Evolutionary conservation across 768 basidiomycete species (phyloP).

Genomic region (Auriscalpium orientale): DNA sequence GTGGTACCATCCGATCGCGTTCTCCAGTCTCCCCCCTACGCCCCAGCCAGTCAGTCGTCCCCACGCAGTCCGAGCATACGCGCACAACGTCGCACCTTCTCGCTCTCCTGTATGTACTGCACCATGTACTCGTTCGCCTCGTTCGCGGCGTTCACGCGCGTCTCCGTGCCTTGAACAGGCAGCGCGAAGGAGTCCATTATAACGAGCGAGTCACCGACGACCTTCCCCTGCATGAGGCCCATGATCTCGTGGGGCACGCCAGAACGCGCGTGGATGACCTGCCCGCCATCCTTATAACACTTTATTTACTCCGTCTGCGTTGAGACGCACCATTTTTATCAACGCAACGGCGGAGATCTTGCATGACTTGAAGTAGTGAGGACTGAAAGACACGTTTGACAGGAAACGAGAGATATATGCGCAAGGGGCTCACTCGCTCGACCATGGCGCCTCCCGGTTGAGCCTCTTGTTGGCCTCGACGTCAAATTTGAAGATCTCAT

Average conservation of each 20-base stretch:
- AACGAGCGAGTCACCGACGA: conserved; percentile 67
- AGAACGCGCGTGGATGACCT: conserved; percentile 98
- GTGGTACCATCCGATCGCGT: conserved; percentile 96
- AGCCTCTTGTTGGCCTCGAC: conserved; percentile 58
- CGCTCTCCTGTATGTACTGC: conserved; percentile 75
- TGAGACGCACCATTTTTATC: conserved; percentile 75
- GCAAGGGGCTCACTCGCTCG: conserved; percentile 58
- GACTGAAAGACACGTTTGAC: conserved; percentile 33
- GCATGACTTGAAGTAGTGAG: conserved; percentile 79
- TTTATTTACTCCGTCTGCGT: too few species aligned
- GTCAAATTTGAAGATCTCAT: conserved; percentile 76
- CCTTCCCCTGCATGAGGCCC: conserved; percentile 98
- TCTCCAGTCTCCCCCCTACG: conserved; percentile 73
- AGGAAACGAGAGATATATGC: background rate
- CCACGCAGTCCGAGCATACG: background rate
- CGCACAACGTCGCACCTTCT: conserved; percentile 46
- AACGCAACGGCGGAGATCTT: conserved; percentile 94
- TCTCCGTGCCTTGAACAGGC: conserved; percentile 97
- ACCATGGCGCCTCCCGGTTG: conserved; percentile 73
- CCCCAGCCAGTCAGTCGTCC: background rate
- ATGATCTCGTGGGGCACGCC: conserved; percentile 98
- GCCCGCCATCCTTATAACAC: conserved; percentile 14
- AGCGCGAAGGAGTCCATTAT: conserved; percentile 97
- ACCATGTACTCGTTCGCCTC: conserved; percentile 99
- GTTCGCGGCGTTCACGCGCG: conserved; percentile 90